Conservation (phyloP, 768 basidiomycete genomes). For the Fibroporia radiculosa region DNA sequence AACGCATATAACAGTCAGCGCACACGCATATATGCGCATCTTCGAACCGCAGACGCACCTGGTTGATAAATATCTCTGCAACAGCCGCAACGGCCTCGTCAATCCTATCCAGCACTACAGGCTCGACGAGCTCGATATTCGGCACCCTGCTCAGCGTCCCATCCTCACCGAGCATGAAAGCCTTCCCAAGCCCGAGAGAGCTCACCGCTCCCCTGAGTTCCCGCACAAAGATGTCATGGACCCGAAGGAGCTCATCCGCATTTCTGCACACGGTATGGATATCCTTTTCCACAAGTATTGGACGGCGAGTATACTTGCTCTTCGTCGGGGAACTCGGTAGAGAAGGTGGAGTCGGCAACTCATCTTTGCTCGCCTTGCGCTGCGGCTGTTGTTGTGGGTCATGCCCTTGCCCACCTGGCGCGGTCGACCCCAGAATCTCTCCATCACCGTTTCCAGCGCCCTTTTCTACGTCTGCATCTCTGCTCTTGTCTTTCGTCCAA, state of each 20-base stretch:
- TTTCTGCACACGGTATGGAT: conserved; percentile 57
- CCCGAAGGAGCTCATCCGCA: conserved; percentile 53
- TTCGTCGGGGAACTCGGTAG: neutral
- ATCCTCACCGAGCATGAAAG: conserved; percentile 4
- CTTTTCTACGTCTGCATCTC: neutral
- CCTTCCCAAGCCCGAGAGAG: conserved; percentile 38
- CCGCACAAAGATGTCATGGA: conserved; percentile 62
- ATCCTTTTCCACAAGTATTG: conserved; percentile 51
- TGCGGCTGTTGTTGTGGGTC: neutral
- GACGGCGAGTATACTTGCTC: conserved; percentile 2
- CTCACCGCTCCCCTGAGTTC: conserved; percentile 43
- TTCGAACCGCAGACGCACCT: conserved; percentile 14
- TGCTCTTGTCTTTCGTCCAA: conserved; percentile 3
- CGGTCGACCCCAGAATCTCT: neutral
- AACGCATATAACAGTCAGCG: neutral
- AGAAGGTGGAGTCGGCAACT: neutral
- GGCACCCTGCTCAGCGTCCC: conserved; percentile 5
- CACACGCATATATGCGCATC: neutral
- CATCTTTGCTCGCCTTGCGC: neutral
- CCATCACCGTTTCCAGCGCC: neutral
- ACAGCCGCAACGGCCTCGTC: conserved; percentile 19
- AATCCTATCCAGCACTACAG: conserved; percentile 9
- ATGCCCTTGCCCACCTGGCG: neutral
- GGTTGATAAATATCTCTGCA: conserved; percentile 15
- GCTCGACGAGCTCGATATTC: conserved; percentile 5